Evolutionary conservation across 352 stramenopile genomes (phyloP).

Genomic region (Saprolegnia parasitica): DNA sequence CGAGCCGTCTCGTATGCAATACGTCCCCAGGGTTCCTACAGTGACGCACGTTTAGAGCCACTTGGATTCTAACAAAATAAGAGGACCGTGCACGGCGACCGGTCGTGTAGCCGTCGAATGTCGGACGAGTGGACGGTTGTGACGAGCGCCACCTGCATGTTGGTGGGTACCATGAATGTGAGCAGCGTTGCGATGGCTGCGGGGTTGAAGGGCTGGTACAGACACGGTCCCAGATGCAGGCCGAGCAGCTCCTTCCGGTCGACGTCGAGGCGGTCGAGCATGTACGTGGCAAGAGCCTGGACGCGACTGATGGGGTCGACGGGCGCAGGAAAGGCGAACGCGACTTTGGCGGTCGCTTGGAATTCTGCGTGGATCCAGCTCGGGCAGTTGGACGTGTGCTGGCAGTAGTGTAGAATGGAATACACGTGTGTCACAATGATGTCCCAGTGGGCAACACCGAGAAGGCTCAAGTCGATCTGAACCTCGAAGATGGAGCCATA

Average conservation of each 20-base stretch:
- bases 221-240: neutral
- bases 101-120: neutral
- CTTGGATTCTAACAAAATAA: too few relatives aligned
- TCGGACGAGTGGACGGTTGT: conserved; percentile 40
- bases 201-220: conserved; percentile 37
- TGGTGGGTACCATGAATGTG: conserved; percentile 41
- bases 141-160: conserved; percentile 54
- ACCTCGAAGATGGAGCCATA: conserved; percentile 44
- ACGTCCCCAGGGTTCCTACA: conserved; percentile 20
- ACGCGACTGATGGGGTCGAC: conserved; percentile 37
- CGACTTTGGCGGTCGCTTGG: conserved; percentile 32
- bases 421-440: conserved; percentile 35
- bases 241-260: conserved; percentile 46
- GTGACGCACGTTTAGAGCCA: too few relatives aligned
- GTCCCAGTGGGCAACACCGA: conserved; percentile 37
- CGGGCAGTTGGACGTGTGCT: neutral
- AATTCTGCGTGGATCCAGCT: conserved; percentile 45
- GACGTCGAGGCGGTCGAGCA: conserved; percentile 46
- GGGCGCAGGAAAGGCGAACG: conserved; percentile 38
- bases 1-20: neutral
- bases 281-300: conserved; percentile 46
- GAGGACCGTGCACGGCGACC: conserved; percentile 3
- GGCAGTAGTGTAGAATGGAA: conserved; percentile 31
- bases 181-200: conserved; percentile 58
- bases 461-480: conserved; percentile 35